Percentiles rank a stretch among this genome's conserved stretches.
Evolutionary conservation across 2,329 filamentous ascomycete species (phyloP).

Genomic region (Phialophora chinensis): DNA sequence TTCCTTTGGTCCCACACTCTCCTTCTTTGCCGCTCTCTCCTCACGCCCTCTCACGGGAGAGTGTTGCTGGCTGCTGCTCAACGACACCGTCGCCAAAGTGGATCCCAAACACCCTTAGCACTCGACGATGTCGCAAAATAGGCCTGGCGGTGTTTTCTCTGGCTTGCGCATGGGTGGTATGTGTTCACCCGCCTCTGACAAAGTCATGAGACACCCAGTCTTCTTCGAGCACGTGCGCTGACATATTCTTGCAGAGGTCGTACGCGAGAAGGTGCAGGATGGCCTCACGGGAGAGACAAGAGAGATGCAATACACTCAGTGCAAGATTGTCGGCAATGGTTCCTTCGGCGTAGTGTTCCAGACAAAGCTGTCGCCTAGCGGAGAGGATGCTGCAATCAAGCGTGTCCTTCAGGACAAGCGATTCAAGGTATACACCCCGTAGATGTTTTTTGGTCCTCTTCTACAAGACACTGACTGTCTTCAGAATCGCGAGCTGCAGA

Average conservation of each 20-base stretch:
- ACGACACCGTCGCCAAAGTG: conserved; percentile 38
- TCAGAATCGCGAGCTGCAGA: conserved; percentile 97
- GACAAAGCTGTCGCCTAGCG: conserved; percentile 96
- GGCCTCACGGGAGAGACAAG: conserved; percentile 94
- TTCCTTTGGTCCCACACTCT: conserved; percentile 25
- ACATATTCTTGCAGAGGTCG: conserved; percentile 71
- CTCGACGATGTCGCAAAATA: conserved; percentile 80
- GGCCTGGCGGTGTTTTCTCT: conserved; percentile 81
- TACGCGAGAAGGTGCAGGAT: conserved; percentile 98
- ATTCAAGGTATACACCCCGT: conserved; percentile 77
- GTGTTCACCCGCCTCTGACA: conserved; percentile 48
- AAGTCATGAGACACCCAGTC: conserved; percentile 12
- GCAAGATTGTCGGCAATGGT: conserved; percentile 99
- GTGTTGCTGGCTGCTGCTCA: conserved; percentile 18
- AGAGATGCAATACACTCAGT: conserved; percentile 97
- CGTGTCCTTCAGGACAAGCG: conserved; percentile 98
- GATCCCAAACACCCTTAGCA: conserved; percentile 39
- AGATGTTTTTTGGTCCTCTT: background rate
- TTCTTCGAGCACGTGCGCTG: conserved; percentile 38
- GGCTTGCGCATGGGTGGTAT: conserved; percentile 96
- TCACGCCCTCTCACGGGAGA: conserved; percentile 29
- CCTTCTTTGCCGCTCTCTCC: conserved; percentile 22
- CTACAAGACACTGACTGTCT: conserved; percentile 42
- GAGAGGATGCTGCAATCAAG: conserved; percentile 98
- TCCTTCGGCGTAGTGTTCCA: conserved; percentile 99